A percentile compares a stretch with the other conserved stretches of the same genome.
phyloP scores from a whole-genome alignment of 1,284 basidiomycete species.

The Rhodofomes roseus region DNA sequence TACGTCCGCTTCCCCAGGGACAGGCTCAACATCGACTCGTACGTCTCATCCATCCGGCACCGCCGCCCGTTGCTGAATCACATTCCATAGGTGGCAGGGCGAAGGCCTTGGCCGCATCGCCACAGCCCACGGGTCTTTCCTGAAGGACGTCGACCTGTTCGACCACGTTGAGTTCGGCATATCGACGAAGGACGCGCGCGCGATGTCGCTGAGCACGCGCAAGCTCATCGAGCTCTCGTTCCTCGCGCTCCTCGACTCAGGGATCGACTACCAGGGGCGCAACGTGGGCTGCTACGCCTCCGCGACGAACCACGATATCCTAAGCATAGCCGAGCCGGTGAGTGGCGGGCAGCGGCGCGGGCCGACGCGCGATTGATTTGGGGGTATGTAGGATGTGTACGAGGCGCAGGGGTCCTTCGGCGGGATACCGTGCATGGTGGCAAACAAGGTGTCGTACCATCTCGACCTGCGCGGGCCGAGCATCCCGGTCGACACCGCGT shows the following conservation, averaged over 20 bases:
- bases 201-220: constrained; percentile 33
- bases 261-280: constrained; percentile 35
- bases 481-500: constrained; percentile 46
- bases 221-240: constrained; percentile 39
- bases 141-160: constrained; percentile 34
- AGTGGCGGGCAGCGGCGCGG: too few species aligned
- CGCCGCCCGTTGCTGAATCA: too few species aligned
- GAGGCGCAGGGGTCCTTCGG: constrained; percentile 35
- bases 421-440: constrained; percentile 33
- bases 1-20: too few species aligned
- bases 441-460: constrained; percentile 46
- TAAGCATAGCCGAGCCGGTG: not conserved
- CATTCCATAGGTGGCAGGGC: too few species aligned
- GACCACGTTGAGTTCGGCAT: constrained; percentile 40
- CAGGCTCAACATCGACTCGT: too few species aligned
- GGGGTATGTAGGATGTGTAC: constrained; percentile 28
- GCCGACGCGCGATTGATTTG: too few species aligned
- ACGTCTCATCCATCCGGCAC: too few species aligned
- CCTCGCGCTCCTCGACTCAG: constrained; percentile 37
- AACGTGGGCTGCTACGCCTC: constrained; percentile 37
- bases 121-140: constrained; percentile 32
- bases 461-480: constrained; percentile 46
- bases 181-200: constrained; percentile 32
- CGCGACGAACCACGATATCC: constrained; percentile 18
- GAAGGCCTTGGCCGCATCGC: constrained; percentile 20